These are phyloP conservation scores for Gossypium australe DNA, from an alignment of 345 rosid genomes.

Conservation along the genomic window DNA sequence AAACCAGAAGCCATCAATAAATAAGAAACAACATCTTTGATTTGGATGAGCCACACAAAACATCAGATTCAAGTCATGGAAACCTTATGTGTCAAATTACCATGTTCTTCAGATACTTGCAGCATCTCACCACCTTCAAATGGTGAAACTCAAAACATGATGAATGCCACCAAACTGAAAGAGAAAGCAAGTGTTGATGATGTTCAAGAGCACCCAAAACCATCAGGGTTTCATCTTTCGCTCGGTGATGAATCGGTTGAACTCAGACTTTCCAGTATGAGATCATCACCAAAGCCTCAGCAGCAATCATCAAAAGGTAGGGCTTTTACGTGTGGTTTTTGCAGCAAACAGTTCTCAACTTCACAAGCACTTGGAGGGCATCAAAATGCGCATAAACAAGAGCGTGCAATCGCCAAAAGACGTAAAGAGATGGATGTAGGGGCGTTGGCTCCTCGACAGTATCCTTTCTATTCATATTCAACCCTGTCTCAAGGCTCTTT, in stretches of 20 bases:
- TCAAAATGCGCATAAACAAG: constrained; percentile 48
- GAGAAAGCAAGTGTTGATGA: constrained; percentile 3
- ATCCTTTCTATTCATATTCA: constrained; percentile 14
- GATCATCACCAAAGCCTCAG: neutral
- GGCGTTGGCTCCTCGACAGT: constrained; percentile 6
- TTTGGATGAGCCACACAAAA: neutral
- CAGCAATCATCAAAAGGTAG: constrained; percentile 4
- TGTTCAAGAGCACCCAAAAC: neutral
- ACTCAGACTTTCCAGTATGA: constrained; percentile 22
- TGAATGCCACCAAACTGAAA: constrained; percentile 2
- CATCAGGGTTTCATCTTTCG: constrained; percentile 7
- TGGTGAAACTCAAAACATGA: constrained; percentile 9
- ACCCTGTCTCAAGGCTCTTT: constrained; percentile 3
- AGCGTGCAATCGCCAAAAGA: constrained; percentile 31
- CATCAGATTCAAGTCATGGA: constrained; percentile 17
- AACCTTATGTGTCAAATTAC: neutral
- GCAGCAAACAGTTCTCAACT: constrained; percentile 37
- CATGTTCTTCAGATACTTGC: constrained; percentile 31
- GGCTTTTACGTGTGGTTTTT: constrained; percentile 36
- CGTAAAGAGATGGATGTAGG: constrained; percentile 24
- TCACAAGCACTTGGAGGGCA: constrained; percentile 49
- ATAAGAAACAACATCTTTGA: constrained; percentile 12
- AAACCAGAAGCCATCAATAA: constrained; percentile 10
- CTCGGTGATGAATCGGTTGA: constrained; percentile 20
- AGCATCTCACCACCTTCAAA: constrained; percentile 32